Conservation (phyloP, 1,284 basidiomycete species). For the Ganoderma sinense region DNA sequence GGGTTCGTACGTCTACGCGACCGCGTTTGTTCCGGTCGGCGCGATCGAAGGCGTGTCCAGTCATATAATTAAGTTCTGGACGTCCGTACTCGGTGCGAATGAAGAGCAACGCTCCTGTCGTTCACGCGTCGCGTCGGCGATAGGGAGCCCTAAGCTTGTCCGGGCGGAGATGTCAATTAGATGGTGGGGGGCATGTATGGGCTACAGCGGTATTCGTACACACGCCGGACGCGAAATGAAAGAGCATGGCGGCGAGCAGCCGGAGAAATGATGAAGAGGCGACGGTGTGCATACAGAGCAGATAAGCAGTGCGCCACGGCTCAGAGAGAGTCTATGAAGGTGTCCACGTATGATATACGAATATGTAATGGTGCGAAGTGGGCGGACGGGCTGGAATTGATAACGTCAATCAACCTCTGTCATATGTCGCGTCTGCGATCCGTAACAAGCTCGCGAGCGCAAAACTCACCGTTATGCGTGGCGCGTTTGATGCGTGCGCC, state of each 20-base stretch:
- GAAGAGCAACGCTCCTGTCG: background rate
- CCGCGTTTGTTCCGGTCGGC: background rate
- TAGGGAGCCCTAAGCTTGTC: background rate
- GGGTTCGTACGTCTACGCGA: background rate
- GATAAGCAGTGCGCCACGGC: background rate
- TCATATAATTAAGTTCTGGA: background rate
- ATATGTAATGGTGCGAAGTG: background rate
- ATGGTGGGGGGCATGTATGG: background rate
- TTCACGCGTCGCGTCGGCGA: constrained; percentile 2
- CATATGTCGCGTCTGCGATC: background rate
- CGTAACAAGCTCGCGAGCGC: background rate
- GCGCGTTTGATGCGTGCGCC: background rate
- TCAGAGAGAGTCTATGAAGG: background rate
- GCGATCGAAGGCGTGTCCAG: background rate
- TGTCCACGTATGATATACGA: constrained; percentile 3
- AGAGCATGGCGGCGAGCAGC: background rate
- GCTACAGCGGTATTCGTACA: constrained; percentile 7
- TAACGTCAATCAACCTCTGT: constrained; percentile 7
- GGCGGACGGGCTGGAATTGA: background rate
- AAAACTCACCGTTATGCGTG: background rate
- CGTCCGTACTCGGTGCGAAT: background rate
- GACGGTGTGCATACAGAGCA: constrained; percentile 3
- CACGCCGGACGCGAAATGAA: background rate
- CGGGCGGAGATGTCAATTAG: constrained; percentile 9
- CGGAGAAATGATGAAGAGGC: background rate